Percentiles rank a stretch among this genome's conserved stretches.
phyloP scores from a whole-genome alignment of 441 rosid genomes.

The Melastoma candidum region DNA sequence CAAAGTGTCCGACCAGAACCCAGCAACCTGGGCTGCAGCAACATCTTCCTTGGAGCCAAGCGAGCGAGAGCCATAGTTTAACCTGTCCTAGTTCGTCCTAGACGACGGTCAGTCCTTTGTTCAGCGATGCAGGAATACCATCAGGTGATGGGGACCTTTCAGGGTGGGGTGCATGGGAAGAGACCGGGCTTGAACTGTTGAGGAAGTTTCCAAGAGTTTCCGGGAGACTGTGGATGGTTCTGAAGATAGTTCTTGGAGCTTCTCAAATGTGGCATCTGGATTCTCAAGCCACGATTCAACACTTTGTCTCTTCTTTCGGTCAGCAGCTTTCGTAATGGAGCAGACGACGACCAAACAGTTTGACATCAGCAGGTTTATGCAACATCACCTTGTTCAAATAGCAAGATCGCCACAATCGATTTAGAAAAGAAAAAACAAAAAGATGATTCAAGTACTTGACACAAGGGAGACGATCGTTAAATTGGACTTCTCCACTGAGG shows the following conservation, averaged over 20 bases:
- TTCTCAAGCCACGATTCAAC: background rate
- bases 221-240: background rate
- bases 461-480: no score
- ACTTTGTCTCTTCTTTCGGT: background rate
- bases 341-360: no score
- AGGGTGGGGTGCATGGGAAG: background rate
- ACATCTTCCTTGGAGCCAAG: slow-evolving; percentile 44
- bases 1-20: background rate
- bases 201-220: slow-evolving; percentile 3
- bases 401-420: no score
- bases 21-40: slow-evolving; percentile 18
- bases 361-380: no score
- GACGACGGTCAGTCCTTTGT: background rate
- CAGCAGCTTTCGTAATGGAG: background rate
- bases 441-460: no score
- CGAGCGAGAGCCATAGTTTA: slow-evolving; percentile 55
- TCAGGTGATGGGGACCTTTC: background rate
- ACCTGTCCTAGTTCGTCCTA: no score
- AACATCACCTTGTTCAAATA: no score
- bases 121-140: background rate
- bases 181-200: background rate
- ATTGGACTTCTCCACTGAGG: no score
- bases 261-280: slow-evolving; percentile 7
- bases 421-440: no score
- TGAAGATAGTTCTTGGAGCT: slow-evolving; percentile 15